phyloP scores from a whole-genome alignment of 768 basidiomycete genomes.

The Cyclocybe cylindracea region DNA sequence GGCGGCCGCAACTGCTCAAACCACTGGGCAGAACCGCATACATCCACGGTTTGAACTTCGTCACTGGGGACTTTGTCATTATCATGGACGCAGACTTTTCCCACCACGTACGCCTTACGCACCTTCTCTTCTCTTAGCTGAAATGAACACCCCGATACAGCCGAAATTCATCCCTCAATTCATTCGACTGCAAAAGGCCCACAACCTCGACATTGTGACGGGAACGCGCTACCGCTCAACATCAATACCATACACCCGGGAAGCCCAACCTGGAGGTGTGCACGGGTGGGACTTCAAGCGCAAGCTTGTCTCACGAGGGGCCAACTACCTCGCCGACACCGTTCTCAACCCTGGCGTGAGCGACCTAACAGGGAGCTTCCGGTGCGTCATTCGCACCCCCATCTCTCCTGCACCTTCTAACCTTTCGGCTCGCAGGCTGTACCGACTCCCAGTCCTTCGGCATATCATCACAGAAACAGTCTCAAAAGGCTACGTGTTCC shows the following conservation, averaged over 20 bases:
- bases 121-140: background rate
- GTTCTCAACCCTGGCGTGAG: conserved; percentile 84
- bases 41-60: conserved; percentile 88
- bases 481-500: conserved; percentile 93
- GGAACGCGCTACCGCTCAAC: conserved; percentile 83
- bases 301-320: conserved; percentile 85
- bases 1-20: background rate
- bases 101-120: conserved; percentile 69
- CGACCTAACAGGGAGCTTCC: conserved; percentile 89
- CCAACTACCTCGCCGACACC: conserved; percentile 88
- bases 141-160: conserved; percentile 34
- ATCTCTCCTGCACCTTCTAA: background rate
- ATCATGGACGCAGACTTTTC: conserved; percentile 99
- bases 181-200: conserved; percentile 80
- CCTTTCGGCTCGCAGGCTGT: conserved; percentile 49
- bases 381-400: conserved; percentile 45
- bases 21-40: conserved; percentile 74
- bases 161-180: conserved; percentile 96
- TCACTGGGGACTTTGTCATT: conserved; percentile 89
- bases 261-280: conserved; percentile 79
- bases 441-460: conserved; percentile 72
- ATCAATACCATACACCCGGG: conserved; percentile 54
- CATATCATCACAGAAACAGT: conserved; percentile 84
- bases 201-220: conserved; percentile 91
- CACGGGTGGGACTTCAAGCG: conserved; percentile 93